Base-by-base conservation (phyloP, 164 flowering plant genomes). In the Nymphaea colorata region DNA sequence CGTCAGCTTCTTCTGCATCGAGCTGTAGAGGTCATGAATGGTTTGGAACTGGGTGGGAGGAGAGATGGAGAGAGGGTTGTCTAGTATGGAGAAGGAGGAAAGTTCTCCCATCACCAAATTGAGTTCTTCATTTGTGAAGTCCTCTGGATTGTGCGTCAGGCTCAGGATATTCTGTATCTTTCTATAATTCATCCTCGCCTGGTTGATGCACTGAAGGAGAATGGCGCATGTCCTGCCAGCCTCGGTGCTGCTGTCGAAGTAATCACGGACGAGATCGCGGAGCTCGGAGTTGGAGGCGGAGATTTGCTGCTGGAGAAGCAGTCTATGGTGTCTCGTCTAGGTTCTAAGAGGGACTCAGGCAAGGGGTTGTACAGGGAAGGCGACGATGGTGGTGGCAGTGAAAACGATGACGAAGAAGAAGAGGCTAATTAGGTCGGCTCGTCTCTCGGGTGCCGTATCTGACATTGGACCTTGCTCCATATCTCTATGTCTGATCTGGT, bases 401-500 rank as follows among this genome's bases (percentile, higher is more conserved):
- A 6, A 2, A 67, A 72, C 14, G 67, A 65, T 53, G 71, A 69
- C 55, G 63, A n/a, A 42, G 78, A 44, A 16, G 82, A 42, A 2
- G 76, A 68, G 0, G 64, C 74, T 70, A 42, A 72, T 42, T 6
- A 57, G 64, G 51, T 17, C 41, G 18, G 25, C 5, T 16, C 44
- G n/a, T 69, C 59, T 16, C 7, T 68, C 51, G 62, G 66, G 68
- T 45, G 64, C 44, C 68, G 47, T 5, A 60, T 43, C 65, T 82
- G 79, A 44, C 66, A 75, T 41, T 93, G 84, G 70, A 82, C 86
- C 72, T 84, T 86, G 69, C 72, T 77, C 75, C 73, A 82, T 41
- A 87, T 84, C 5, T 93, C 94, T 0, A 64, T 66, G 77, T 84
- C 90, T 2, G 98, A 93, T 16, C 84, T 80, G 14, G 96, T 87